A percentile compares a stretch with the other conserved stretches of the same genome.
These are phyloP conservation scores for Agaricus bisporus DNA, from an alignment of 768 basidiomycete genomes.

Conservation along the genomic window DNA sequence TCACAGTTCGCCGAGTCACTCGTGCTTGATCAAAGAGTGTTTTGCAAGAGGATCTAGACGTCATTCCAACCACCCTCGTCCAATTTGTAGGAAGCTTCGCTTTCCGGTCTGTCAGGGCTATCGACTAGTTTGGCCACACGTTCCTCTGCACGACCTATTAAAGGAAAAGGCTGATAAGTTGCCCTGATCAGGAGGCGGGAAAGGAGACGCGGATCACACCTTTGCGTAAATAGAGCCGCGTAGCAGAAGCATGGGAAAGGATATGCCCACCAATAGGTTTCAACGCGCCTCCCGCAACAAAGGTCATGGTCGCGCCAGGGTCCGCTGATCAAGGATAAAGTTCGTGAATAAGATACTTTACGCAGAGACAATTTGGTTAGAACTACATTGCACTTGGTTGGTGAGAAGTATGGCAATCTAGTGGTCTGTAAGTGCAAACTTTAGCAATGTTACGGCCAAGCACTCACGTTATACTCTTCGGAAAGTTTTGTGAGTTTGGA, in stretches of 20 bases:
- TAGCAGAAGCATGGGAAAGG: slow-evolving; percentile 84
- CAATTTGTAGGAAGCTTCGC: slow-evolving; percentile 86
- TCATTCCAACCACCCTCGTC: slow-evolving; percentile 91
- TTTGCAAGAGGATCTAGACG: slow-evolving; percentile 33
- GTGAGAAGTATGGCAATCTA: slow-evolving; percentile 85
- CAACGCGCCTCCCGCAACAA: slow-evolving; percentile 88
- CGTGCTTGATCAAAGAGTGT: not conserved
- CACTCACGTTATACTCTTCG: slow-evolving; percentile 79
- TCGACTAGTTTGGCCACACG: slow-evolving; percentile 88
- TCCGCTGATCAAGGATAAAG: slow-evolving; percentile 49
- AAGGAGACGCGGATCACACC: slow-evolving; percentile 31
- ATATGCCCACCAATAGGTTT: slow-evolving; percentile 92
- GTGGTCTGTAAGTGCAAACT: slow-evolving; percentile 8
- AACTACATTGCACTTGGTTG: slow-evolving; percentile 85
- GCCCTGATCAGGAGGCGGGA: not conserved
- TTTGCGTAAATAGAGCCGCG: slow-evolving; percentile 83
- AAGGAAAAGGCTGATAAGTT: not conserved
- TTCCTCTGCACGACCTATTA: slow-evolving; percentile 81
- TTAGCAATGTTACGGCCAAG: not conserved
- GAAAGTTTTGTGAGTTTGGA: slow-evolving; percentile 87
- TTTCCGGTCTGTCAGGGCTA: slow-evolving; percentile 84
- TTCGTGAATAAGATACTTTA: not conserved
- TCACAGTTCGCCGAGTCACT: too few species aligned
- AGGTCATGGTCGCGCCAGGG: slow-evolving; percentile 92
- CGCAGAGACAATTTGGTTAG: not conserved